Percentiles rank a stretch among this genome's conserved stretches.
phyloP scores from a whole-genome alignment of 1,284 basidiomycete species.

The Dichomitus squalens region DNA sequence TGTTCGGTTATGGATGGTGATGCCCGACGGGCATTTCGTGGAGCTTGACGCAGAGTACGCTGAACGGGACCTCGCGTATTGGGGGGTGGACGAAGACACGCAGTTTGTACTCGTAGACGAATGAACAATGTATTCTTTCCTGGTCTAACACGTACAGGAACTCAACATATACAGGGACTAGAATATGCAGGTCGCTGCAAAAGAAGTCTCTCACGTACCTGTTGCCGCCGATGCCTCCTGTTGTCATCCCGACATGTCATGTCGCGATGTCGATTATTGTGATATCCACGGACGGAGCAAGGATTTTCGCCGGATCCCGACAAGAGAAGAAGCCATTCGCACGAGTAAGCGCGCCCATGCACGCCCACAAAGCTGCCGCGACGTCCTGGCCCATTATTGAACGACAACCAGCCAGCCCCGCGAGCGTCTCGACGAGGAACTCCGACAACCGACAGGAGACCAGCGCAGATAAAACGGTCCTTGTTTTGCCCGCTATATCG shows the following conservation, averaged over 20 bases:
- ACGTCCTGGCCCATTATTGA: constrained; percentile 5
- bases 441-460: constrained; percentile 13
- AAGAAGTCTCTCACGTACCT: background rate
- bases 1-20: constrained; percentile 54
- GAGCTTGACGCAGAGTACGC: constrained; percentile 49
- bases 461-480: background rate
- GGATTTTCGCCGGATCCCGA: background rate
- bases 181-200: background rate
- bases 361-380: constrained; percentile 17
- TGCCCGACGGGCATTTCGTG: constrained; percentile 49
- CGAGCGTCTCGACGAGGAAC: constrained; percentile 8
- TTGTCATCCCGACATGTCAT: background rate
- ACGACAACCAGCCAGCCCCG: constrained; percentile 12
- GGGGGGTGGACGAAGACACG: constrained; percentile 63
- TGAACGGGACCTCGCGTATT: constrained; percentile 62
- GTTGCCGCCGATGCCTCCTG: background rate
- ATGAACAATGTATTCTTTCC: constrained; percentile 1
- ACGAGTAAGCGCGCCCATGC: constrained; percentile 17
- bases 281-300: background rate
- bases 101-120: constrained; percentile 10
- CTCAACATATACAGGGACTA: background rate
- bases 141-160: background rate
- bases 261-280: background rate
- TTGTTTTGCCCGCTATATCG: background rate
- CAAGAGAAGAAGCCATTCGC: constrained; percentile 9